Percentiles rank a stretch among this genome's conserved stretches.
phyloP scores from a whole-genome alignment of 192 early-diverging fungal species.

The Chytriomyces sp. region DNA sequence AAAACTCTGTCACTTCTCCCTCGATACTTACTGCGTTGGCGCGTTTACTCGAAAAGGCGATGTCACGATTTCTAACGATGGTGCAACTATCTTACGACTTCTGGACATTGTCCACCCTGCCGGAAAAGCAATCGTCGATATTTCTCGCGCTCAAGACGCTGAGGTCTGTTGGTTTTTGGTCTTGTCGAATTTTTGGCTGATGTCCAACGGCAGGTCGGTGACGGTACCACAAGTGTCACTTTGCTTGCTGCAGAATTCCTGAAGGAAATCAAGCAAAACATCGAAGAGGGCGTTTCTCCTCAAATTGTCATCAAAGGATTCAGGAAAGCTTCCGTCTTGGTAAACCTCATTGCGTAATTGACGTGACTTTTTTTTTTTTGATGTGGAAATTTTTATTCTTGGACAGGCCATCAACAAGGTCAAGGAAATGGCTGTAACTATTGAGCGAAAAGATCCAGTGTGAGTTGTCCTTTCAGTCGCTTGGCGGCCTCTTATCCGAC shows the following conservation, averaged over 20 bases:
- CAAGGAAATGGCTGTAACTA: constrained; percentile 87
- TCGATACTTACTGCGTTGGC: neutral
- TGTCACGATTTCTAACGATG: constrained; percentile 98
- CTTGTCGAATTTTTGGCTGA: no score
- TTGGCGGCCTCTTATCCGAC: no score
- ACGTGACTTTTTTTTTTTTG: neutral
- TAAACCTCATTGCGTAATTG: neutral
- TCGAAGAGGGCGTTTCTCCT: constrained; percentile 91
- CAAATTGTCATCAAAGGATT: constrained; percentile 96
- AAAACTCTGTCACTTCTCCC: neutral
- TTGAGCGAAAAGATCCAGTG: constrained; percentile 79
- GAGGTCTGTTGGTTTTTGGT: constrained; percentile 58
- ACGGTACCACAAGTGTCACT: constrained; percentile 97
- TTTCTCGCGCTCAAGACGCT: constrained; percentile 96
- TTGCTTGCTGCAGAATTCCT: constrained; percentile 95
- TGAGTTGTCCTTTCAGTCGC: constrained; percentile 38
- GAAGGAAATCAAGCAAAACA: constrained; percentile 89
- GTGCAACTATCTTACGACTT: constrained; percentile 97
- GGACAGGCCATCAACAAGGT: constrained; percentile 82
- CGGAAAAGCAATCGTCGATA: constrained; percentile 97
- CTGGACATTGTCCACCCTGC: constrained; percentile 98
- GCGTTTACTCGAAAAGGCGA: constrained; percentile 54
- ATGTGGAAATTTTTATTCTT: no score
- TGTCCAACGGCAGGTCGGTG: constrained; percentile 72
- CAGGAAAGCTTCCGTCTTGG: constrained; percentile 87